These are phyloP conservation scores for Annona squamosa DNA, from an alignment of 164 flowering plant genomes.

Conservation along the genomic window DNA sequence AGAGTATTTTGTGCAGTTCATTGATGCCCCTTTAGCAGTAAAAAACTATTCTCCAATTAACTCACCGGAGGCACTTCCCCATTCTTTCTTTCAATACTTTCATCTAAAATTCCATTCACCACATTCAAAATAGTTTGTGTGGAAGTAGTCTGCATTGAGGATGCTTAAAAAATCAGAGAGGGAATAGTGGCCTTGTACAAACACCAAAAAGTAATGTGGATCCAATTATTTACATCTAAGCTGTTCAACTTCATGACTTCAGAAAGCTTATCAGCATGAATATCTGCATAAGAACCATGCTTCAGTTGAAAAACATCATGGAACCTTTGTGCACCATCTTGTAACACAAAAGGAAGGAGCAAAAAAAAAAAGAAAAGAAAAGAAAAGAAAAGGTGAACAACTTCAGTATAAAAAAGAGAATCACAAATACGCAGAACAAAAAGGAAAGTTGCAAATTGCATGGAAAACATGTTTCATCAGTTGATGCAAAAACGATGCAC, in stretches of 20 bases:
- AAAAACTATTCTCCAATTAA: slow-evolving; percentile 12
- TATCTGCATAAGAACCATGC: slow-evolving; percentile 44
- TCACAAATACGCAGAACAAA: neutral
- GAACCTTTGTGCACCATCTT: slow-evolving; percentile 35
- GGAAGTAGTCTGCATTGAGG: slow-evolving; percentile 58
- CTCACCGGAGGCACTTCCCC: slow-evolving; percentile 80
- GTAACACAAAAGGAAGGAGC: slow-evolving; percentile 29
- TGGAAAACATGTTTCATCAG: neutral
- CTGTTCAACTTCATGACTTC: slow-evolving; percentile 53
- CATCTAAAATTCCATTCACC: slow-evolving; percentile 58
- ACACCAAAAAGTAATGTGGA: neutral
- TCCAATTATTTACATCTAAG: slow-evolving; percentile 49
- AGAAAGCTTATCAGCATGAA: slow-evolving; percentile 49
- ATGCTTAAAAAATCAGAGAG: slow-evolving; percentile 3
- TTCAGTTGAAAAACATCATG: slow-evolving; percentile 36
- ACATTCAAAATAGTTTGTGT: slow-evolving; percentile 60
- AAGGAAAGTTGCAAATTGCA: too few species aligned
- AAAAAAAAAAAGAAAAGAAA: slow-evolving; percentile 16
- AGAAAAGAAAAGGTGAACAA: slow-evolving; percentile 1
- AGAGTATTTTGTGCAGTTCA: neutral
- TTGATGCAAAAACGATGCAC: too few species aligned
- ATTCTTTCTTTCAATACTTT: slow-evolving; percentile 58
- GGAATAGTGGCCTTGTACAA: neutral
- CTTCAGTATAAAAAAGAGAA: neutral
- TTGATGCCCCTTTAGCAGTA: neutral